These are phyloP conservation scores for Anthostomella pinea DNA, from an alignment of 2,329 filamentous ascomycete species.

Conservation along the genomic window DNA sequence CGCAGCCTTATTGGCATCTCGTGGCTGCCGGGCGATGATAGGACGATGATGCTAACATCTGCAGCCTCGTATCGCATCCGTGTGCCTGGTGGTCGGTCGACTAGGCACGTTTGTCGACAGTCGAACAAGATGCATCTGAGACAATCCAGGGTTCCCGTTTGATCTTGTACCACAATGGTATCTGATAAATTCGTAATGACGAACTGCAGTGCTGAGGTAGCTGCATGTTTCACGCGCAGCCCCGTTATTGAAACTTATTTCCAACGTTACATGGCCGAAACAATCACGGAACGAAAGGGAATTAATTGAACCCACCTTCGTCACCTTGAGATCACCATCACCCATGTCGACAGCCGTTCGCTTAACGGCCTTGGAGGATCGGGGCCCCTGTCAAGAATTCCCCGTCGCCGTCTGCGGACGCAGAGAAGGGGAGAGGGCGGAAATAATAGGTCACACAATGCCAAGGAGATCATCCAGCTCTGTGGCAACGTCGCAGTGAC, in stretches of 20 bases:
- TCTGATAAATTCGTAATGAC: background rate
- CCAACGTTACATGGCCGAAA: background rate
- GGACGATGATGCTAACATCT: slow-evolving; percentile 1
- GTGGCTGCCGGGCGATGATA: background rate
- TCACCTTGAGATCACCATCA: slow-evolving; percentile 1
- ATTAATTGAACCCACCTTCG: background rate
- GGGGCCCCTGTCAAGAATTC: too few relatives aligned
- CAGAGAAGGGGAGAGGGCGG: slow-evolving; percentile 1
- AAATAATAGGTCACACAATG: background rate
- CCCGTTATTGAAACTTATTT: background rate
- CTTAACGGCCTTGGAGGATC: slow-evolving; percentile 7
- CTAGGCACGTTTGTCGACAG: slow-evolving; percentile 2
- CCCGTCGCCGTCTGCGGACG: slow-evolving; percentile 2
- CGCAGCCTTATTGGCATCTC: slow-evolving; percentile 10
- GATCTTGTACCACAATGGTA: background rate
- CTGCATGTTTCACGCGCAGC: background rate
- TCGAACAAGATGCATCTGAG: background rate
- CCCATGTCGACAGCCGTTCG: slow-evolving; percentile 11
- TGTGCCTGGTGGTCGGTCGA: slow-evolving; percentile 1
- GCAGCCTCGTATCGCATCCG: slow-evolving; percentile 12
- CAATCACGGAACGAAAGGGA: background rate
- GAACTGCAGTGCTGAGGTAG: background rate
- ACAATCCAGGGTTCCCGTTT: slow-evolving; percentile 1
- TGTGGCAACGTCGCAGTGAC: background rate
- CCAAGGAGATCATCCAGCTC: background rate